Percentiles rank a stretch among this genome's conserved stretches.
Conservation (phyloP, 495 filamentous ascomycete species). For the Lasiosphaeriaceae sp. region DNA sequence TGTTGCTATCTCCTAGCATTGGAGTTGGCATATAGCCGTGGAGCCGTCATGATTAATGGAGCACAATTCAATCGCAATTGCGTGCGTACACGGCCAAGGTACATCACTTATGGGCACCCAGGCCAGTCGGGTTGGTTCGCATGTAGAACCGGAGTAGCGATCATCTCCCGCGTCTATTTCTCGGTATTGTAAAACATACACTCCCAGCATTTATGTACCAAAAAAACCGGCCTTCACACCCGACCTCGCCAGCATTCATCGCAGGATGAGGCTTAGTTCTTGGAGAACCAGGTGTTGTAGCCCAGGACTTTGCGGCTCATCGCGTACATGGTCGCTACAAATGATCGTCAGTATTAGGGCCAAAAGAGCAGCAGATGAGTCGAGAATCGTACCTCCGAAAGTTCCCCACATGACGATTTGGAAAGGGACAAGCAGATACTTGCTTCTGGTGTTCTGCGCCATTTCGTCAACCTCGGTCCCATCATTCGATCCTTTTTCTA, state of each 20-base stretch:
- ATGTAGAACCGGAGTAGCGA: too few relatives aligned
- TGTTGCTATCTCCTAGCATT: not conserved
- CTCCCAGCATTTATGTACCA: not conserved
- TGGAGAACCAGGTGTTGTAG: constrained; percentile 85
- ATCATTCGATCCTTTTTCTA: not conserved
- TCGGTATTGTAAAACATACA: constrained; percentile 26
- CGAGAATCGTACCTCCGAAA: constrained; percentile 38
- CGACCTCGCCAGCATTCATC: not conserved
- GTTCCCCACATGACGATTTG: constrained; percentile 63
- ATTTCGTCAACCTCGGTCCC: constrained; percentile 23
- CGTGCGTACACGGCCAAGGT: too few relatives aligned
- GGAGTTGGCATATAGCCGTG: not conserved
- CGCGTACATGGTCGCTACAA: constrained; percentile 55
- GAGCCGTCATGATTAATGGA: not conserved
- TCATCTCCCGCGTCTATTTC: too few relatives aligned
- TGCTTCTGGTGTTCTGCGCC: constrained; percentile 58
- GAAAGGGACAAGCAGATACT: constrained; percentile 69
- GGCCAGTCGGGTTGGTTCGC: too few relatives aligned
- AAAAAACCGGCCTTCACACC: not conserved
- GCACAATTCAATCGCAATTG: not conserved
- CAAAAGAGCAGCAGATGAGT: constrained; percentile 19
- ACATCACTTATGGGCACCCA: too few relatives aligned
- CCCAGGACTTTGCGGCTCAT: constrained; percentile 57
- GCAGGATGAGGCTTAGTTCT: constrained; percentile 44
- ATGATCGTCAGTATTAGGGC: constrained; percentile 42